Evolutionary conservation across 2,329 filamentous ascomycete genomes (phyloP).

Genomic region (Trichoderma semiorbis): DNA sequence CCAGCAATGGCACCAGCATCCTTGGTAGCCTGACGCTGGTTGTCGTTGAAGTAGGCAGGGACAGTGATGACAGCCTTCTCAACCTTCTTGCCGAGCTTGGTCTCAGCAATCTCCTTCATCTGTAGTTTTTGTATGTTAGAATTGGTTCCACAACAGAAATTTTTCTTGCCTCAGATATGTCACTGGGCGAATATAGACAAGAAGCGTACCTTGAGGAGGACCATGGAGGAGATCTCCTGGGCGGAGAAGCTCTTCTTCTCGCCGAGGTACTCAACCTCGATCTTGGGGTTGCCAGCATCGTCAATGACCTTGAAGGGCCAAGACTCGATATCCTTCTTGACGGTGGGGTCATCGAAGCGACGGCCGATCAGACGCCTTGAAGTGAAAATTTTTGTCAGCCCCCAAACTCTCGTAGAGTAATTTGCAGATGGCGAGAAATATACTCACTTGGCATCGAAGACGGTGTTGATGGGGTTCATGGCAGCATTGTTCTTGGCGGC

Average conservation of each 20-base stretch:
- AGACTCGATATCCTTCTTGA: slow-evolving; percentile 98
- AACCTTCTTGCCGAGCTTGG: slow-evolving; percentile 97
- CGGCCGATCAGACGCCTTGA: slow-evolving; percentile 92
- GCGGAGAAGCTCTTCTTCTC: slow-evolving; percentile 96
- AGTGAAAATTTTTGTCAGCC: slow-evolving; percentile 20
- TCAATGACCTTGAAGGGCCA: slow-evolving; percentile 99
- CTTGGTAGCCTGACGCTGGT: slow-evolving; percentile 99
- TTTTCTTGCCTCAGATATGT: neutral
- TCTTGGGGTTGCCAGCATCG: slow-evolving; percentile 80
- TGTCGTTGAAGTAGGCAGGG: slow-evolving; percentile 99
- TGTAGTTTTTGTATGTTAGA: slow-evolving; percentile 37
- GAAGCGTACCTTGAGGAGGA: slow-evolving; percentile 79
- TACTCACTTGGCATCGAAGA: slow-evolving; percentile 97
- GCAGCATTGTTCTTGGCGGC: slow-evolving; percentile 99
- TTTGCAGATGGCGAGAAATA: neutral
- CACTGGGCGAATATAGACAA: neutral
- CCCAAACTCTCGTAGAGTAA: neutral
- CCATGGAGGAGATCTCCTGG: slow-evolving; percentile 99
- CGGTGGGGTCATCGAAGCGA: slow-evolving; percentile 88
- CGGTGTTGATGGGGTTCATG: slow-evolving; percentile 97
- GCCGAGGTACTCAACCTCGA: slow-evolving; percentile 92
- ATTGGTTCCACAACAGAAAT: neutral
- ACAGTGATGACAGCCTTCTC: slow-evolving; percentile 99
- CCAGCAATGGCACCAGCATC: slow-evolving; percentile 96
- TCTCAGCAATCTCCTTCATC: slow-evolving; percentile 99